Evolutionary conservation across 768 basidiomycete genomes (phyloP).

Genomic region (Hirschioporus abietinus): DNA sequence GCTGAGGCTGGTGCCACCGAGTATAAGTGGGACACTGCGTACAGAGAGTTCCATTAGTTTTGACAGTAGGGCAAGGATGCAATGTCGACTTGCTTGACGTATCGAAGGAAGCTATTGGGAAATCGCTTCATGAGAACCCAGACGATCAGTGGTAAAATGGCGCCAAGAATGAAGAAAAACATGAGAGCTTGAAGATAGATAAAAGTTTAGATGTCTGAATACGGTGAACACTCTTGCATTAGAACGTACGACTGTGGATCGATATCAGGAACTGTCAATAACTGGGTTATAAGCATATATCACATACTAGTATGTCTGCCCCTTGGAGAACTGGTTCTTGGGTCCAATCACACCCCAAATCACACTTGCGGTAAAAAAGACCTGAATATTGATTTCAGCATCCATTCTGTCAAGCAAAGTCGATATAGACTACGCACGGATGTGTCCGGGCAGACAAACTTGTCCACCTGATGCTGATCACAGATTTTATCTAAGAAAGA

Average conservation of each 20-base stretch:
- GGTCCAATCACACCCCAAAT: constrained; percentile 81
- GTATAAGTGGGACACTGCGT: constrained; percentile 38
- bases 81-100: constrained; percentile 48
- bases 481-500: constrained; percentile 42
- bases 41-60: background rate
- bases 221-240: background rate
- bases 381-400: constrained; percentile 23
- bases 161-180: constrained; percentile 77
- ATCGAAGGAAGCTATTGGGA: constrained; percentile 56
- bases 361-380: constrained; percentile 76
- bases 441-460: constrained; percentile 66
- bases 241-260: background rate
- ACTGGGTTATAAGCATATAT: constrained; percentile 1
- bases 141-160: constrained; percentile 49
- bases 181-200: constrained; percentile 30
- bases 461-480: constrained; percentile 42
- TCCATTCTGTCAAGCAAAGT: background rate
- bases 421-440: constrained; percentile 9
- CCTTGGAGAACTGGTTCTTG: constrained; percentile 58
- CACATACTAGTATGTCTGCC: constrained; percentile 51
- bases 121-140: constrained; percentile 53
- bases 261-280: background rate
- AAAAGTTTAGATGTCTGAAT: background rate
- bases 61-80: background rate
- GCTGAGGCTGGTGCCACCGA: constrained; percentile 53